These are phyloP conservation scores for Kregervanrija fluxuum DNA, from an alignment of 805 yeast genomes.

Conservation along the genomic window DNA sequence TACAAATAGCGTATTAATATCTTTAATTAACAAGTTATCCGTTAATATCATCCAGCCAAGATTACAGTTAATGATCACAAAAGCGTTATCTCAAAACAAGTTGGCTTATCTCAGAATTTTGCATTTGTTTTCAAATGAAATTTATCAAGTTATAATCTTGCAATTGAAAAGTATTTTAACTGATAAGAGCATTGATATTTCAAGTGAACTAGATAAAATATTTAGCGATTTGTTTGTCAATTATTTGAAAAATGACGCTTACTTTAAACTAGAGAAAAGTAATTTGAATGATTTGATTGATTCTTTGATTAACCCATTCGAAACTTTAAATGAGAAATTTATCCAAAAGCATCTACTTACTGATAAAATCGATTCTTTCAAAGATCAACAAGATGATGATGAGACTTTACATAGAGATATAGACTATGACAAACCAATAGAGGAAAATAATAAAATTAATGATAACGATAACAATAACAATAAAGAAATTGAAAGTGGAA, in stretches of 20 bases:
- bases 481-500: no score
- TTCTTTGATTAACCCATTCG: conserved; percentile 38
- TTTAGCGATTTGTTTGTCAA: conserved; percentile 68
- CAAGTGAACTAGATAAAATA: conserved; percentile 57
- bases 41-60: conserved; percentile 61
- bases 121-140: conserved; percentile 54
- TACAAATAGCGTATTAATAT: conserved; percentile 56
- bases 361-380: conserved; percentile 20
- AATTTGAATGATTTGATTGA: conserved; percentile 51
- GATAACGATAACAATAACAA: no score
- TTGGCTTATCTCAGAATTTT: conserved; percentile 72
- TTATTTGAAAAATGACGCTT: conserved; percentile 57
- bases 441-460: background rate
- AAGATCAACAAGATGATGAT: conserved; percentile 14
- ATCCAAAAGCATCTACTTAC: conserved; percentile 29
- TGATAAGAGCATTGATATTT: conserved; percentile 38
- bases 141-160: conserved; percentile 49
- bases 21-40: conserved; percentile 68
- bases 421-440: background rate
- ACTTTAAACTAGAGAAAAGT: conserved; percentile 66
- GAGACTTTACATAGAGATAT: background rate
- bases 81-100: conserved; percentile 54
- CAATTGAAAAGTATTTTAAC: conserved; percentile 56
- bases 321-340: conserved; percentile 31
- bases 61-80: conserved; percentile 50